Conservation (phyloP, 768 basidiomycete species). For the Suillus bovinus region DNA sequence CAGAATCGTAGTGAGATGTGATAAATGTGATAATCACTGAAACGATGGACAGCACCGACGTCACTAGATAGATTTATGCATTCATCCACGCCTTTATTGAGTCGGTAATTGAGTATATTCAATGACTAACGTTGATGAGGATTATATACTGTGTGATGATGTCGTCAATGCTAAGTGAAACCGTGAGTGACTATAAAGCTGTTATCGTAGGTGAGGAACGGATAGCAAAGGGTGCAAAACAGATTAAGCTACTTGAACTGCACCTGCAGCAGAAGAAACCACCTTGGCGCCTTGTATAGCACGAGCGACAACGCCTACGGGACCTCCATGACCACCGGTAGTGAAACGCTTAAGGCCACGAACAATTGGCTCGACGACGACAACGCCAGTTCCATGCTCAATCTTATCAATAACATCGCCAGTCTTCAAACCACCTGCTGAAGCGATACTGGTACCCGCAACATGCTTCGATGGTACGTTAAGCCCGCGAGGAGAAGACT, state of each 20-base stretch:
- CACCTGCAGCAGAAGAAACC: not conserved
- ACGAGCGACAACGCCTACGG: not conserved
- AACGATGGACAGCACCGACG: too few relatives aligned
- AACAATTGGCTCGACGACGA: not conserved
- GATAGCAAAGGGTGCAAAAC: not conserved
- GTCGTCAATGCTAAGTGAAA: too few relatives aligned
- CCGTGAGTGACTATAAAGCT: not conserved
- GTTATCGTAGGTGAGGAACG: not conserved
- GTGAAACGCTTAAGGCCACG: not conserved
- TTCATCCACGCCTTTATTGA: too few relatives aligned
- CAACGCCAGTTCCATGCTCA: not conserved
- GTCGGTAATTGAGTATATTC: too few relatives aligned
- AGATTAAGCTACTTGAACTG: not conserved
- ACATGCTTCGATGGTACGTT: not conserved
- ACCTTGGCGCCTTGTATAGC: too few relatives aligned
- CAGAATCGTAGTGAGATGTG: too few relatives aligned
- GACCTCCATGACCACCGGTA: not conserved
- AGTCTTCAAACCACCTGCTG: not conserved
- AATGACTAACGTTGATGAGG: too few relatives aligned
- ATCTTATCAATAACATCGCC: conserved; percentile 3
- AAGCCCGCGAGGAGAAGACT: conserved; percentile 1
- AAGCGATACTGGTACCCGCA: not conserved
- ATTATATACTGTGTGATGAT: too few relatives aligned
- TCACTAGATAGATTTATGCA: too few relatives aligned
- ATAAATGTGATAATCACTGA: too few relatives aligned